These are phyloP conservation scores for Eucalyptus lansdowneana DNA, from an alignment of 345 rosid genomes.

Conservation along the genomic window DNA sequence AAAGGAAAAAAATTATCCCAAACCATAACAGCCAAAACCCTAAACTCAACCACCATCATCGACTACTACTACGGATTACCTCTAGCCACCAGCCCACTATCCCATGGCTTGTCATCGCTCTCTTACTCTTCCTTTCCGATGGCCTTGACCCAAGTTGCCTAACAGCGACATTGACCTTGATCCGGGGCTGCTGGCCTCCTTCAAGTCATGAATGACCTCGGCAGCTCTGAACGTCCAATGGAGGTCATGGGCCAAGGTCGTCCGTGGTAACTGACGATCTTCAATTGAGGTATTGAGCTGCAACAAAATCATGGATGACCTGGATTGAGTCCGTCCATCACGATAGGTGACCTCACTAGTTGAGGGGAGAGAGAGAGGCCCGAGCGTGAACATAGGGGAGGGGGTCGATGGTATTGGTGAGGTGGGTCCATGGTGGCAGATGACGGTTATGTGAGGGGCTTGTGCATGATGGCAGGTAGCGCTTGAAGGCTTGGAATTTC, in stretches of 20 bases:
- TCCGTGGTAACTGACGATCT: neutral
- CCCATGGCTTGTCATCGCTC: neutral
- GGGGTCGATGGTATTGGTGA: neutral
- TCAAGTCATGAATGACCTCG: neutral
- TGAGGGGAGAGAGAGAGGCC: no score
- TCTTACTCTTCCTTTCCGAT: neutral
- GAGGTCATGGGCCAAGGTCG: neutral
- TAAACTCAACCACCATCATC: neutral
- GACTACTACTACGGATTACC: neutral
- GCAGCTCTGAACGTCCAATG: accelerated
- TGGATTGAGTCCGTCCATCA: neutral
- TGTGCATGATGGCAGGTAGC: neutral
- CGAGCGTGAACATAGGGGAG: neutral
- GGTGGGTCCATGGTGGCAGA: neutral
- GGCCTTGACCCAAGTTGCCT: neutral
- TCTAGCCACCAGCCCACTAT: neutral
- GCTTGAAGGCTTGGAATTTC: neutral
- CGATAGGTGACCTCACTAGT: no score
- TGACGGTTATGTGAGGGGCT: neutral
- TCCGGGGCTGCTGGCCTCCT: neutral
- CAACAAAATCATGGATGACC: neutral
- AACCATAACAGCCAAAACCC: neutral
- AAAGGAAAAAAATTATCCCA: neutral
- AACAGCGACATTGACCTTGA: neutral
- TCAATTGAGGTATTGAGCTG: neutral